A percentile compares a stretch with the other conserved stretches of the same genome.
These are phyloP conservation scores for Fusarium foetens DNA, from an alignment of 2,329 filamentous ascomycete species.

Conservation along the genomic window DNA sequence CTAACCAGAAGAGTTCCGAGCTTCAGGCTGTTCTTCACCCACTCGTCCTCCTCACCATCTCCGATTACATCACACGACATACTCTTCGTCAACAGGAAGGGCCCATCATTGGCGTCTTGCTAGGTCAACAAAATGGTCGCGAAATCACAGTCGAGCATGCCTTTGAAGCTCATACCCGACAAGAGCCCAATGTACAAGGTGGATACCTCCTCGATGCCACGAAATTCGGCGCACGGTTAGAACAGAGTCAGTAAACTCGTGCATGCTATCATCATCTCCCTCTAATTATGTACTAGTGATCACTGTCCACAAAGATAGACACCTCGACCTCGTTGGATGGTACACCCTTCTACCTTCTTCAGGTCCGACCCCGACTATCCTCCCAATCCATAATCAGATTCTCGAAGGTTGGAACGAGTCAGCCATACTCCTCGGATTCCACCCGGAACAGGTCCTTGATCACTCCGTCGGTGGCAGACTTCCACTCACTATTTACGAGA, in stretches of 20 bases:
- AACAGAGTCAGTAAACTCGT: constrained; percentile 75
- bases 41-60: constrained; percentile 93
- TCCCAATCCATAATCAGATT: constrained; percentile 82
- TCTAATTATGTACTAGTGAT: constrained; percentile 69
- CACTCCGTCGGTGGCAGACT: constrained; percentile 78
- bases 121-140: constrained; percentile 91
- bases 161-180: constrained; percentile 78
- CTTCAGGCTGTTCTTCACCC: constrained; percentile 89
- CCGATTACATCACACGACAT: constrained; percentile 94
- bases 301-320: constrained; percentile 84
- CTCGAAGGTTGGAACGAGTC: constrained; percentile 82
- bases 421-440: constrained; percentile 87
- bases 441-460: constrained; percentile 69
- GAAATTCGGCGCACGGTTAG: constrained; percentile 82
- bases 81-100: constrained; percentile 79
- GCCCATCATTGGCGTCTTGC: constrained; percentile 84
- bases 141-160: constrained; percentile 93
- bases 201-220: constrained; percentile 70
- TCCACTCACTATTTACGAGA: constrained; percentile 92
- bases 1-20: constrained; percentile 74
- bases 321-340: constrained; percentile 90
- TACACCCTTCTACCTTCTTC: constrained; percentile 80
- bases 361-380: constrained; percentile 75
- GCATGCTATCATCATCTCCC: background rate
- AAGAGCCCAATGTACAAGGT: constrained; percentile 59